Evolutionary conservation across 129 eudicot genomes (phyloP), one percentile per base, ranked within the genome.

Genomic region (Tagetes erecta): DNA sequence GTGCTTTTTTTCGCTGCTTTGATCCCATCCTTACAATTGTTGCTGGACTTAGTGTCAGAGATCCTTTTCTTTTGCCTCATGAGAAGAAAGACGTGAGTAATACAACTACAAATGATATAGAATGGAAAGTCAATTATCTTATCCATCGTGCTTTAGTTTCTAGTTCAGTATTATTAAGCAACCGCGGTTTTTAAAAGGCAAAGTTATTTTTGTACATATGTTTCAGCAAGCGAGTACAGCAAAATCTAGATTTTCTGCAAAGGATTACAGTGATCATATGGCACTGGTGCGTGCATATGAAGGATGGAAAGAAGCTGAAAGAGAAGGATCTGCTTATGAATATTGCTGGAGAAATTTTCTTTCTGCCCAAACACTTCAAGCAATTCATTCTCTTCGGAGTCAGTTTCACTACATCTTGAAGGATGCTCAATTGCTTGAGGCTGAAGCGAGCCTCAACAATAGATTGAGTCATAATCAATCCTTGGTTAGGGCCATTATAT

Each of bases 251-350:
- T 95, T 91, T 74, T 95, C 99, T 47, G 91, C 96, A 35, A 95
- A 95, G 86, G 97, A 91, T 85, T 91, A 95, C 75, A 95, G 99
- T 76, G 99, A 95, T 73, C 99, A 95, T 58, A 95, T 95, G 96
- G 99, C 99, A 13, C 93, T 95, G 76, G 97, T 95, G 27, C 99
- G 99, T 83, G 99, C 99, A 59, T 95, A 88, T 83, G 97, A 95
- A 85, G 99, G 99, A 85, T 95, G 99, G 99, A 95, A 91, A 83
- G 92, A 91, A 83, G 99, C 99, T 35, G 97, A 91, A 64, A 83
- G 99, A 85, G 99, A 95, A 88, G 96, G 97, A 72, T 85, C 96
- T 8, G 90, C 96, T 2, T 95, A 95, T 64, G 99, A 95, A 63
- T 95, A 91, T 77, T 95, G 99, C 78, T 95, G 99, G 99, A 88